These are phyloP conservation scores for Porpolomopsis calyptriformis DNA, from an alignment of 768 basidiomycete genomes.

Conservation along the genomic window DNA sequence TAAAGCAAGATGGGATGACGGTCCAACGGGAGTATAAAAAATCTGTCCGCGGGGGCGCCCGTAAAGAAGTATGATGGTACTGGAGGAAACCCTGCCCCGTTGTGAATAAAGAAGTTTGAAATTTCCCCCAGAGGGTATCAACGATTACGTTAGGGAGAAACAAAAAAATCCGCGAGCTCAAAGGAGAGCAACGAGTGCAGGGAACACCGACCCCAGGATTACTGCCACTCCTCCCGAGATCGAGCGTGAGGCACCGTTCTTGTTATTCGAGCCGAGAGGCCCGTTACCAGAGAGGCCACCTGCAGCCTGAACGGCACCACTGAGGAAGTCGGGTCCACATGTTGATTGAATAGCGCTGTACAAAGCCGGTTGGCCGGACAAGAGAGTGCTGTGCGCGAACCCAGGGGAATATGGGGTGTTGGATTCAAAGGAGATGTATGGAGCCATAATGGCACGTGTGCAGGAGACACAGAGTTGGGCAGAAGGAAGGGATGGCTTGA, in stretches of 20 bases:
- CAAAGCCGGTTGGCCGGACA: conserved; percentile 54
- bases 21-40: too few relatives aligned
- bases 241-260: not conserved
- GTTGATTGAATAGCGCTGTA: conserved; percentile 49
- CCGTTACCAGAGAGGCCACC: conserved; percentile 24
- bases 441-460: conserved; percentile 62
- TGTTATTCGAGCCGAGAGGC: conserved; percentile 11
- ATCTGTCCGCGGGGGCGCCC: too few relatives aligned
- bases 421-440: conserved; percentile 72
- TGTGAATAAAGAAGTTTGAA: not conserved
- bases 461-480: conserved; percentile 67
- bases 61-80: too few relatives aligned
- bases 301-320: conserved; percentile 53
- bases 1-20: too few relatives aligned
- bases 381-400: conserved; percentile 48
- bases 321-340: conserved; percentile 68
- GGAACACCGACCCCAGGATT: not conserved
- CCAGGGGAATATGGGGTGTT: conserved; percentile 67
- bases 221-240: not conserved
- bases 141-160: not conserved
- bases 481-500: conserved; percentile 39
- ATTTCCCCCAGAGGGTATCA: conserved; percentile 1
- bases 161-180: not conserved
- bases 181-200: not conserved
- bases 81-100: not conserved